Evolutionary conservation across 345 rosid species (phyloP).

Genomic region (Pistacia atlantica): DNA sequence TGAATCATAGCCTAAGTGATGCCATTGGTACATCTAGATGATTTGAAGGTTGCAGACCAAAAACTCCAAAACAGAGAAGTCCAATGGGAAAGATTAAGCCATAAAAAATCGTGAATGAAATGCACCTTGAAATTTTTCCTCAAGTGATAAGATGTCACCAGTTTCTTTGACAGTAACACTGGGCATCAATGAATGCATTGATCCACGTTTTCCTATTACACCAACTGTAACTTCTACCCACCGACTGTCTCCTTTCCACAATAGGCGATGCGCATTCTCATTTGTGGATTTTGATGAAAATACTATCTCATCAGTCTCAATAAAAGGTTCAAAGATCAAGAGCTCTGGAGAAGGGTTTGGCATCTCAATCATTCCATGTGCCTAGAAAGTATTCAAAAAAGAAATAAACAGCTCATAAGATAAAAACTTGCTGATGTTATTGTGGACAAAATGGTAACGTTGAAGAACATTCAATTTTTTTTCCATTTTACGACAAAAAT

Average conservation of each 20-base stretch:
- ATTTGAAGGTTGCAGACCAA: not conserved
- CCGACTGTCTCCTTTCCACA: slow-evolving; percentile 71
- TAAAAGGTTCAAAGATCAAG: slow-evolving; percentile 86
- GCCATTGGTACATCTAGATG: not conserved
- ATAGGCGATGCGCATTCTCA: slow-evolving; percentile 39
- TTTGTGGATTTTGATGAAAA: slow-evolving; percentile 55
- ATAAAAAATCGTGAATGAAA: not conserved
- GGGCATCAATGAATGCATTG: slow-evolving; percentile 81
- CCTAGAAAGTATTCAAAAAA: slow-evolving; percentile 41
- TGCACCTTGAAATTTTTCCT: slow-evolving; percentile 95
- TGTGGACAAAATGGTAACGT: not conserved
- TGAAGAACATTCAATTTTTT: not conserved
- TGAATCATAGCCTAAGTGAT: not conserved
- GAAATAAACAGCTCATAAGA: slow-evolving; percentile 5
- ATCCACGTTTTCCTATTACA: slow-evolving; percentile 70
- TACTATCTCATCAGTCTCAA: slow-evolving; percentile 83
- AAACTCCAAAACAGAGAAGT: slow-evolving; percentile 1
- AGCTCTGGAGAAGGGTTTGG: slow-evolving; percentile 82
- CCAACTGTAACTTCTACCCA: slow-evolving; percentile 97
- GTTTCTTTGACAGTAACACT: slow-evolving; percentile 91
- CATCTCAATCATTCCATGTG: slow-evolving; percentile 96
- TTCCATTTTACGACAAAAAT: not conserved
- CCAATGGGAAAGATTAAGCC: not conserved
- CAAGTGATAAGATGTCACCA: slow-evolving; percentile 90
- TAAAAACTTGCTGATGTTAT: not conserved